These are phyloP conservation scores for Fagopyrum homotropicum DNA, from an alignment of 148 eudicot species.

Conservation along the genomic window DNA sequence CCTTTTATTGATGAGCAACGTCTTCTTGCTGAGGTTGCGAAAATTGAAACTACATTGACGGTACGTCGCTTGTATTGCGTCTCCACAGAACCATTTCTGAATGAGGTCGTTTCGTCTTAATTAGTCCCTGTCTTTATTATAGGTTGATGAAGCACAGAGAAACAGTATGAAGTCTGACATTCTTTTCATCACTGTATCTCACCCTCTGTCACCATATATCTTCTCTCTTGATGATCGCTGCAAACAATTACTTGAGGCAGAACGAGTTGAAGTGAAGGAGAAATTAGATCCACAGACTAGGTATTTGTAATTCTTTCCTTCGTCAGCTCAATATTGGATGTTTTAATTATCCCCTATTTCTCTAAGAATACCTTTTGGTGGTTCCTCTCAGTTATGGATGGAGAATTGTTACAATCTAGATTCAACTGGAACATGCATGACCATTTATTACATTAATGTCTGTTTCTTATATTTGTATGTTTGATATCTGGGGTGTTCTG, in stretches of 20 bases:
- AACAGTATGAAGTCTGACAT: conserved; percentile 70
- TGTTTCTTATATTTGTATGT: not conserved
- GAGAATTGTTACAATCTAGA: not conserved
- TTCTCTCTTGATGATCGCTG: conserved; percentile 80
- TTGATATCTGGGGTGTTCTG: not conserved
- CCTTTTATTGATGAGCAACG: conserved; percentile 92
- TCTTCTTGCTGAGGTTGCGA: conserved; percentile 81
- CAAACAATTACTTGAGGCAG: conserved; percentile 50
- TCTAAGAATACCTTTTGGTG: conserved; percentile 1
- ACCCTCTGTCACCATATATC: conserved; percentile 74
- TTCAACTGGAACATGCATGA: conserved; percentile 1
- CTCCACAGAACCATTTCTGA: not conserved
- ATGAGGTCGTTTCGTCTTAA: not conserved
- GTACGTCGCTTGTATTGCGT: conserved; percentile 27
- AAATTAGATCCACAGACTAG: conserved; percentile 65
- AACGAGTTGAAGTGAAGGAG: conserved; percentile 47
- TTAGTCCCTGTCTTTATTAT: conserved; percentile 2
- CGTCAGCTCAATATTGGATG: not conserved
- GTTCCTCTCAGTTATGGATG: not conserved
- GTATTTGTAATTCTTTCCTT: conserved; percentile 27
- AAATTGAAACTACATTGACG: conserved; percentile 69
- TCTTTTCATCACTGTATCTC: conserved; percentile 73
- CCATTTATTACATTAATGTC: not conserved
- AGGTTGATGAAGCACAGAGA: conserved; percentile 89
- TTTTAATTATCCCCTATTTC: not conserved